Conservation (phyloP, 2,329 filamentous ascomycete genomes). For the Nigrospora osmanthi region DNA sequence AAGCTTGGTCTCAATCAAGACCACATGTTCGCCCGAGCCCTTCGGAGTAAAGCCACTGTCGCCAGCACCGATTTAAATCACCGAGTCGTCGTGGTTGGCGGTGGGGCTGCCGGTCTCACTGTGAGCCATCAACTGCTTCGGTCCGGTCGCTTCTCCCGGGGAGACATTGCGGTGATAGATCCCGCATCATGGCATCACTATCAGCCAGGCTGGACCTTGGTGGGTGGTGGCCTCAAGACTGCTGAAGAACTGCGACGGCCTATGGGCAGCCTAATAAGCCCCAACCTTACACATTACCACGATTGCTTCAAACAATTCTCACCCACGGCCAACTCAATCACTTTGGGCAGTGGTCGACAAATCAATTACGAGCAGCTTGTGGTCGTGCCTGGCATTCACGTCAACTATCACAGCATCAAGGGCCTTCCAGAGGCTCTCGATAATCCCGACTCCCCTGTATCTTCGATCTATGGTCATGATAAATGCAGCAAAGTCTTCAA, state of each 20-base stretch:
- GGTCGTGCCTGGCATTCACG: conserved; percentile 27
- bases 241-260: conserved; percentile 18
- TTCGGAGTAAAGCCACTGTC: conserved; percentile 15
- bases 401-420: conserved; percentile 23
- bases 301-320: conserved; percentile 23
- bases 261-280: conserved; percentile 20
- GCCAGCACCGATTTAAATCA: conserved; percentile 35
- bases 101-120: conserved; percentile 56
- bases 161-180: conserved; percentile 27
- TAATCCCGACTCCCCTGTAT: conserved; percentile 23
- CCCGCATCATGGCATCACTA: conserved; percentile 25
- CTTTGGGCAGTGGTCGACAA: conserved; percentile 24
- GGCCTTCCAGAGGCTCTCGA: conserved; percentile 24
- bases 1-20: too few species aligned
- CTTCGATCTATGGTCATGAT: conserved; percentile 26
- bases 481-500: conserved; percentile 25
- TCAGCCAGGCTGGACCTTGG: conserved; percentile 29
- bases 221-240: conserved; percentile 24
- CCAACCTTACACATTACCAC: conserved; percentile 25
- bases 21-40: too few species aligned
- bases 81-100: conserved; percentile 62
- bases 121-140: conserved; percentile 60
- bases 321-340: conserved; percentile 26
- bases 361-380: conserved; percentile 28
- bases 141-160: conserved; percentile 16